Evolutionary conservation across 1,139 yeast species (phyloP).

Genomic region (Taphrina confusa): DNA sequence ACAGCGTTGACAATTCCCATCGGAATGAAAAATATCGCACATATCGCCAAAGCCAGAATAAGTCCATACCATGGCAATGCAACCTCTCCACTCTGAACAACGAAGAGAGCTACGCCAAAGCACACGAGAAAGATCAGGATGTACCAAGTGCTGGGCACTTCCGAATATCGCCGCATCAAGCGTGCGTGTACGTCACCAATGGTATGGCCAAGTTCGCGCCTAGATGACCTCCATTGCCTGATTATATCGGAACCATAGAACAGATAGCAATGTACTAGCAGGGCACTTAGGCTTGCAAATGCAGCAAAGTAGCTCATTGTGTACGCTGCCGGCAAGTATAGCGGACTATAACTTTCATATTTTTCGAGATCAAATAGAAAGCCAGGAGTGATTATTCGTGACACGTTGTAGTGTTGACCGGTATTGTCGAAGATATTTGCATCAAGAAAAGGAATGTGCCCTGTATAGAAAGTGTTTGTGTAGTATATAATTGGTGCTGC

Average conservation of each 20-base stretch:
- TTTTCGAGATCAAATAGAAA: conserved; percentile 53
- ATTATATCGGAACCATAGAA: conserved; percentile 61
- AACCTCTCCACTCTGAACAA: conserved; percentile 49
- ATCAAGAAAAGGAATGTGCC: conserved; percentile 39
- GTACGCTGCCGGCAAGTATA: conserved; percentile 63
- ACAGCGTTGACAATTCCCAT: conserved; percentile 38
- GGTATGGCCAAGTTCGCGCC: conserved; percentile 5
- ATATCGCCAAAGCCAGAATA: conserved; percentile 16
- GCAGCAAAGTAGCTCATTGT: conserved; percentile 61
- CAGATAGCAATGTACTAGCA: conserved; percentile 56
- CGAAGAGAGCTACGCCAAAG: conserved; percentile 54
- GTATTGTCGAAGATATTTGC: conserved; percentile 55
- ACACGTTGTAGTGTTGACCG: conserved; percentile 51
- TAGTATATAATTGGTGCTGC: conserved; percentile 55
- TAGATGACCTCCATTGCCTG: conserved; percentile 44
- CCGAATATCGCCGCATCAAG: conserved; percentile 60
- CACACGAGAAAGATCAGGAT: conserved; percentile 53
- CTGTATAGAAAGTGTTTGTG: conserved; percentile 54
- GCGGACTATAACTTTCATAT: conserved; percentile 61
- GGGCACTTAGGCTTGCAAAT: conserved; percentile 61
- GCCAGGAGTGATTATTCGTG: conserved; percentile 54
- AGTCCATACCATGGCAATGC: conserved; percentile 32
- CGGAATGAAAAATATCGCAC: conserved; percentile 35
- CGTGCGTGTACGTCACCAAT: conserved; percentile 64
- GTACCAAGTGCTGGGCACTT: conserved; percentile 72